A percentile compares a stretch with the other conserved stretches of the same genome.
These are phyloP conservation scores for Aspergillus costaricaensis DNA, from an alignment of 2,329 filamentous ascomycete species.

Conservation along the genomic window DNA sequence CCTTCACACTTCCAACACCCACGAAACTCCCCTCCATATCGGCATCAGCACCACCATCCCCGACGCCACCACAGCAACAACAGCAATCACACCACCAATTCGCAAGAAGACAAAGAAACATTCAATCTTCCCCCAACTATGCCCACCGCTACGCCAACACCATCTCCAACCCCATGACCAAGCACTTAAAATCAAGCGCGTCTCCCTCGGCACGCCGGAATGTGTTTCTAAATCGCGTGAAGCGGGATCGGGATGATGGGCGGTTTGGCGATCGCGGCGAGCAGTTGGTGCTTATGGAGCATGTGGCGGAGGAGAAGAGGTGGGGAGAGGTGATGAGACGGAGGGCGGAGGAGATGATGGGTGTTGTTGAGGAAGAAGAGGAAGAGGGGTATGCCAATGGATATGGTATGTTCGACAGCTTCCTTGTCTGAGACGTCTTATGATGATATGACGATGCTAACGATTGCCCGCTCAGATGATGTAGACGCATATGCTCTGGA, in stretches of 20 bases:
- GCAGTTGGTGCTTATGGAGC: slow-evolving; percentile 47
- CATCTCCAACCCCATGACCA: slow-evolving; percentile 37
- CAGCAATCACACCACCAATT: not conserved
- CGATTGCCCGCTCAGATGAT: slow-evolving; percentile 22
- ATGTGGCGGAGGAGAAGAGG: slow-evolving; percentile 38
- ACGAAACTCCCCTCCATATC: not conserved
- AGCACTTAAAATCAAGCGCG: slow-evolving; percentile 22
- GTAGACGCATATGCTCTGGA: slow-evolving; percentile 34
- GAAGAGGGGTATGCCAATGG: slow-evolving; percentile 26
- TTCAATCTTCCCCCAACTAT: slow-evolving; percentile 28
- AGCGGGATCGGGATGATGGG: slow-evolving; percentile 40
- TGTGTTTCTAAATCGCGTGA: slow-evolving; percentile 46
- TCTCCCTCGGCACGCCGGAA: slow-evolving; percentile 37
- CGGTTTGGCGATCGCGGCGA: slow-evolving; percentile 45
- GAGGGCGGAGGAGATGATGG: slow-evolving; percentile 29
- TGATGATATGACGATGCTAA: slow-evolving; percentile 5
- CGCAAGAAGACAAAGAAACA: not conserved
- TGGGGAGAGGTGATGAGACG: slow-evolving; percentile 44
- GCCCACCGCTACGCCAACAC: slow-evolving; percentile 39
- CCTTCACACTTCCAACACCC: not conserved
- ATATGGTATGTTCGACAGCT: too few relatives aligned
- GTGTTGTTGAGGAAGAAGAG: slow-evolving; percentile 26
- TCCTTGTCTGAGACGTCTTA: too few relatives aligned
- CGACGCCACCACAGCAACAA: not conserved
- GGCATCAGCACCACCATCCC: not conserved